These are phyloP conservation scores for Trametes sp. DNA, from an alignment of 1,284 basidiomycete species.

Conservation along the genomic window DNA sequence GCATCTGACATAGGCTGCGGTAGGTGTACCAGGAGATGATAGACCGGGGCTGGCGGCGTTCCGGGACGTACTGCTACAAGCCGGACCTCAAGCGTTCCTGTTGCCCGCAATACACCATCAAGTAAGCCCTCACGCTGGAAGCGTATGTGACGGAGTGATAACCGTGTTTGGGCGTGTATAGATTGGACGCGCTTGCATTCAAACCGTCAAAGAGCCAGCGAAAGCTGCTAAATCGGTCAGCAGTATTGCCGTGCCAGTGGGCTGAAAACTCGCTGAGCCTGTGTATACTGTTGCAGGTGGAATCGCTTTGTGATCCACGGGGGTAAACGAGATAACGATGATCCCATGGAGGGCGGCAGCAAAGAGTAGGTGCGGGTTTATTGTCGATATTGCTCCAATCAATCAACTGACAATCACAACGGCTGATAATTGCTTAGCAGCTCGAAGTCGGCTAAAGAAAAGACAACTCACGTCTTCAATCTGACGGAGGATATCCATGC, in stretches of 20 bases:
- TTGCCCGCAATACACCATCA: slow-evolving; percentile 94
- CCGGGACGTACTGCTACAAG: slow-evolving; percentile 84
- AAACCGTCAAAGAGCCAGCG: slow-evolving; percentile 82
- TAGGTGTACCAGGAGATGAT: slow-evolving; percentile 84
- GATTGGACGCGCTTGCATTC: slow-evolving; percentile 79
- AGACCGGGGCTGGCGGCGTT: slow-evolving; percentile 90
- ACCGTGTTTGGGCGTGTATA: slow-evolving; percentile 37
- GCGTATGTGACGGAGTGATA: background rate
- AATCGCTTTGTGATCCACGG: slow-evolving; percentile 74
- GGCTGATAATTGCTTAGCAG: background rate
- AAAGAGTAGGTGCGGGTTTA: slow-evolving; percentile 8
- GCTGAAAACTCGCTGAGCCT: background rate
- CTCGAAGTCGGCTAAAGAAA: slow-evolving; percentile 22
- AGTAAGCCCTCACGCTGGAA: slow-evolving; percentile 49
- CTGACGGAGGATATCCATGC: slow-evolving; percentile 58
- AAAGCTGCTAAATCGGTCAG: slow-evolving; percentile 73
- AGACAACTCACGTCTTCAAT: slow-evolving; percentile 38
- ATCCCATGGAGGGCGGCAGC: slow-evolving; percentile 34
- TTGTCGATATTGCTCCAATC: too few relatives aligned
- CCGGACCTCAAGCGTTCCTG: slow-evolving; percentile 85
- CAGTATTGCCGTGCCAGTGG: background rate
- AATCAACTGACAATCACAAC: too few relatives aligned
- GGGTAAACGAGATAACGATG: slow-evolving; percentile 44
- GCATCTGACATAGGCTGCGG: background rate
- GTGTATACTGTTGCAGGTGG: slow-evolving; percentile 58